Percentiles rank a stretch among this genome's conserved stretches.
Evolutionary conservation across 164 flowering plant species (phyloP).

Genomic region (Echeveria elegans): DNA sequence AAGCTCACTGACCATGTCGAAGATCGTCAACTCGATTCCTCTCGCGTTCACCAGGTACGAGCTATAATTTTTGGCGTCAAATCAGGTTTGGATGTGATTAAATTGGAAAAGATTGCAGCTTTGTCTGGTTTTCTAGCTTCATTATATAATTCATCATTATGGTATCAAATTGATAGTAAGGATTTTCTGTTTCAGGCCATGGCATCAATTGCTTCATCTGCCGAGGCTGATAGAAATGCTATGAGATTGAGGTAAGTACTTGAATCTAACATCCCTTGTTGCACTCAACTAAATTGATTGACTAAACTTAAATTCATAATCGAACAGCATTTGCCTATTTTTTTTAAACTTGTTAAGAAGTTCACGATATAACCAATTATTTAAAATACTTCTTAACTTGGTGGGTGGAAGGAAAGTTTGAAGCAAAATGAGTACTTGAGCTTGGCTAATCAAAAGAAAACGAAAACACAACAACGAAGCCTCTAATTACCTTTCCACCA

Average conservation of each 20-base stretch:
- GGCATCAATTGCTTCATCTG: slow-evolving; percentile 90
- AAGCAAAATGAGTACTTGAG: no score
- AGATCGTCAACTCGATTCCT: slow-evolving; percentile 91
- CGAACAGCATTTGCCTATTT: not conserved
- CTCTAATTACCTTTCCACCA: no score
- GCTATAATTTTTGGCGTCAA: not conserved
- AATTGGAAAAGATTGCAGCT: not conserved
- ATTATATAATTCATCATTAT: not conserved
- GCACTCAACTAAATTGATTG: no score
- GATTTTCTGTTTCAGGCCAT: slow-evolving; percentile 52
- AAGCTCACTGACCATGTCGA: slow-evolving; percentile 98
- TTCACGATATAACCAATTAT: no score
- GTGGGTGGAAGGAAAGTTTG: no score
- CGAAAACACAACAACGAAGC: no score
- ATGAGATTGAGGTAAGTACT: slow-evolving; percentile 23
- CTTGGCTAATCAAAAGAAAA: no score
- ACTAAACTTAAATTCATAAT: not conserved
- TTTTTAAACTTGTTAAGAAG: no score
- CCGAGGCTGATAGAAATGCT: slow-evolving; percentile 77
- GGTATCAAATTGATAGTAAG: not conserved
- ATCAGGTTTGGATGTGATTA: not conserved
- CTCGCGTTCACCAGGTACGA: slow-evolving; percentile 77
- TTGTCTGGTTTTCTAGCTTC: not conserved
- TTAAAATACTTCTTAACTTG: no score
- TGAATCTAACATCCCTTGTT: no score